A percentile compares a stretch with the other conserved stretches of the same genome.
phyloP scores from a whole-genome alignment of 2,329 filamentous ascomycete genomes.

The Atkinsonella texensis region DNA sequence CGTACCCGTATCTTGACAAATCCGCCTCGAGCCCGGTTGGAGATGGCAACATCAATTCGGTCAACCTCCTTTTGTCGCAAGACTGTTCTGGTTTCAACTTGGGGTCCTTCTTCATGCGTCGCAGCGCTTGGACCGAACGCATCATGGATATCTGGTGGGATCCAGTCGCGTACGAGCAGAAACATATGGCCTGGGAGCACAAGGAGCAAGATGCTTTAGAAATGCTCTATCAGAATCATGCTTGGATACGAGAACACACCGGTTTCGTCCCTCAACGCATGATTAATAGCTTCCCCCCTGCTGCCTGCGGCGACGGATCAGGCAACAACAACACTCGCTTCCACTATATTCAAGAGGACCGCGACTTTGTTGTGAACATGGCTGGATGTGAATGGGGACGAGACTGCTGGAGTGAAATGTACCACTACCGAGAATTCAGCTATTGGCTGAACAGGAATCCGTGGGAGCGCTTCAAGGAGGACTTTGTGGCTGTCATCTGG shows the following conservation, averaged over 20 bases:
- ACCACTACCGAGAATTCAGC: constrained; percentile 83
- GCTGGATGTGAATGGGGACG: constrained; percentile 94
- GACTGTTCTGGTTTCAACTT: constrained; percentile 95
- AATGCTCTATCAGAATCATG: constrained; percentile 80
- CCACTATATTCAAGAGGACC: constrained; percentile 75
- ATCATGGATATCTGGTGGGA: constrained; percentile 98
- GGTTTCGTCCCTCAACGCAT: constrained; percentile 83
- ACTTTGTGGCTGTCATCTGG: constrained; percentile 48
- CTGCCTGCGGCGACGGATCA: constrained; percentile 66
- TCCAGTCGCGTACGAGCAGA: constrained; percentile 92
- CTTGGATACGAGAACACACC: constrained; percentile 82
- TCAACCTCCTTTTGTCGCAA: constrained; percentile 82
- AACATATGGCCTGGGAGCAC: constrained; percentile 98
- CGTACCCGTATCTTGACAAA: constrained; percentile 62
- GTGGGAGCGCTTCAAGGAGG: constrained; percentile 69
- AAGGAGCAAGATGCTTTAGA: constrained; percentile 96
- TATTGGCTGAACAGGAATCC: constrained; percentile 74
- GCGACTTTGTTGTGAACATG: constrained; percentile 97
- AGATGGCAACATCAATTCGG: constrained; percentile 63
- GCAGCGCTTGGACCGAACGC: constrained; percentile 80
- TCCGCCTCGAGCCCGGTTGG: constrained; percentile 60
- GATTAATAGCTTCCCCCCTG: constrained; percentile 88
- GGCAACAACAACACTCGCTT: constrained; percentile 57
- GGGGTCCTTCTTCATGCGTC: constrained; percentile 83
- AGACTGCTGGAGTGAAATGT: constrained; percentile 98